These are phyloP conservation scores for Beauveria rudraprayagi DNA, from an alignment of 2,329 filamentous ascomycete species.

Conservation along the genomic window DNA sequence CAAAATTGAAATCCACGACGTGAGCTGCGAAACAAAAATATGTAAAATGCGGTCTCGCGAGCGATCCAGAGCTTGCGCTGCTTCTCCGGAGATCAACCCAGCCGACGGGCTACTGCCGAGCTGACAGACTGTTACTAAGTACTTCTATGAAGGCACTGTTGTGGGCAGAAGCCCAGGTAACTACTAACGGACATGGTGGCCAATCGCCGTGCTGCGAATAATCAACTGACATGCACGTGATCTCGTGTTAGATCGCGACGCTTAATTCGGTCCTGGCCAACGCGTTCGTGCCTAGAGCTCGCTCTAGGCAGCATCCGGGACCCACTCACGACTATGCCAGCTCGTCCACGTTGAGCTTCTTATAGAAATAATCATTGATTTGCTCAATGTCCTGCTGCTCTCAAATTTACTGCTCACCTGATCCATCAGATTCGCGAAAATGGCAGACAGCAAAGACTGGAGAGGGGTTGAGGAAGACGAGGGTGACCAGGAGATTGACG, in stretches of 20 bases:
- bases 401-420: not conserved
- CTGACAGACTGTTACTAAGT: constrained; percentile 1
- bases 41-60: not conserved
- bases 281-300: constrained; percentile 10
- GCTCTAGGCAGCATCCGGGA: constrained; percentile 4
- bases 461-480: constrained; percentile 56
- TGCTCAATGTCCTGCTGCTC: not conserved
- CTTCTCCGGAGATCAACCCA: constrained; percentile 3
- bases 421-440: constrained; percentile 12
- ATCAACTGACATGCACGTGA: constrained; percentile 7
- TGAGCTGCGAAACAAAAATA: not conserved
- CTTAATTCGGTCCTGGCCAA: not conserved
- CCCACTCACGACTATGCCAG: not conserved
- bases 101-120: constrained; percentile 6
- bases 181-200: not conserved
- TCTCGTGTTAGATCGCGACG: constrained; percentile 3
- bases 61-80: constrained; percentile 7
- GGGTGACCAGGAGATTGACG: constrained; percentile 50
- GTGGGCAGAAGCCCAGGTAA: not conserved
- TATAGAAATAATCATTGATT: not conserved
- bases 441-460: constrained; percentile 34
- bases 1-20: not conserved
- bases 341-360: not conserved
- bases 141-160: not conserved
- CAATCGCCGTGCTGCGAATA: constrained; percentile 5